These are phyloP conservation scores for Punctularia strigosozonata DNA, from an alignment of 768 basidiomycete genomes.

Conservation along the genomic window DNA sequence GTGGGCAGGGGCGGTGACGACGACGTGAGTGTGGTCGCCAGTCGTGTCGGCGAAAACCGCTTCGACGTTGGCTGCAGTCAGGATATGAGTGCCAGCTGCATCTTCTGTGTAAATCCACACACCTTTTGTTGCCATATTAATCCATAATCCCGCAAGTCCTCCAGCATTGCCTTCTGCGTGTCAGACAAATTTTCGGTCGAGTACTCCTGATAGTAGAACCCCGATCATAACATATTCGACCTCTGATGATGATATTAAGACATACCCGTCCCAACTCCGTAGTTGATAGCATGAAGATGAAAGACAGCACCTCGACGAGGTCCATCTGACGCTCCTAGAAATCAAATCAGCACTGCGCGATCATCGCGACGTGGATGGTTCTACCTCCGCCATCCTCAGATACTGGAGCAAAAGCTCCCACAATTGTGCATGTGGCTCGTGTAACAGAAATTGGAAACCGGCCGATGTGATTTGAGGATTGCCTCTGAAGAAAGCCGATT, in stretches of 20 bases:
- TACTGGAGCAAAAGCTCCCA: slow-evolving; percentile 94
- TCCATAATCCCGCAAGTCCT: slow-evolving; percentile 90
- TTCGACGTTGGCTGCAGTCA: slow-evolving; percentile 48
- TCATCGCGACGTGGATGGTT: slow-evolving; percentile 7
- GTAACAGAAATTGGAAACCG: slow-evolving; percentile 93
- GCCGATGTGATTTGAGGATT: slow-evolving; percentile 77
- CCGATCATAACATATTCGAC: slow-evolving; percentile 3
- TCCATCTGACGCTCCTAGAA: slow-evolving; percentile 79
- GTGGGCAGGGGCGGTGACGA: slow-evolving; percentile 73
- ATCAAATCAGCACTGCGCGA: not conserved
- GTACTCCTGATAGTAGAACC: slow-evolving; percentile 55
- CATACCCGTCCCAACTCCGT: slow-evolving; percentile 87
- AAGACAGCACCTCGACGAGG: slow-evolving; percentile 84
- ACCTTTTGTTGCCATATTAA: slow-evolving; percentile 83
- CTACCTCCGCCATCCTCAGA: slow-evolving; percentile 73
- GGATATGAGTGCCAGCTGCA: not conserved
- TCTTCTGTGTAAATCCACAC: slow-evolving; percentile 7
- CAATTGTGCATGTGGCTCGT: slow-evolving; percentile 87
- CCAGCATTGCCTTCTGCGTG: slow-evolving; percentile 78
- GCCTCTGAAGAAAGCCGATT: slow-evolving; percentile 24
- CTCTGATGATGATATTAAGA: slow-evolving; percentile 8
- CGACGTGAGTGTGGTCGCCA: slow-evolving; percentile 90
- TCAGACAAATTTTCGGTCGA: slow-evolving; percentile 68
- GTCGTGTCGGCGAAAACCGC: slow-evolving; percentile 87
- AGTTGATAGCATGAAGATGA: slow-evolving; percentile 94